phyloP scores from a whole-genome alignment of 1,284 basidiomycete genomes.

The Ustilago xerochloae region DNA sequence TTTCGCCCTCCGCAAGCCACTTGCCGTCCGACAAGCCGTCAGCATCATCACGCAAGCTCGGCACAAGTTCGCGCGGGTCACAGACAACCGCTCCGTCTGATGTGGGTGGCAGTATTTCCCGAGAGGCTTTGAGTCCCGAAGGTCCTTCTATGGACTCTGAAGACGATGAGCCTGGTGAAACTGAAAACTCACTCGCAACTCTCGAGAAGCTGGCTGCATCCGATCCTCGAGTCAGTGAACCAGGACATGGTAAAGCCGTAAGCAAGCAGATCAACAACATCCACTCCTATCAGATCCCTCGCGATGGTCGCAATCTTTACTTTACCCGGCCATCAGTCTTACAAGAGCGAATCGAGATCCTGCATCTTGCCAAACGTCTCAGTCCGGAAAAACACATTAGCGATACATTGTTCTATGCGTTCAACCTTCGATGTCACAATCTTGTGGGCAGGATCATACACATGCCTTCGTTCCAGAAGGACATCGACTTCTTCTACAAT shows the following conservation, averaged over 20 bases:
- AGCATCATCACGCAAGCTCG: constrained; percentile 14
- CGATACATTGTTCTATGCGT: constrained; percentile 28
- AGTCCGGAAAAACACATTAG: constrained; percentile 22
- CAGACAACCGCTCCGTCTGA: constrained; percentile 27
- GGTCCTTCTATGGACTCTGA: constrained; percentile 20
- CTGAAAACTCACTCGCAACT: constrained; percentile 27
- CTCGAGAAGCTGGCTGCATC: constrained; percentile 48
- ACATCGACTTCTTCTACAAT: constrained; percentile 41
- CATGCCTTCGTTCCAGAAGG: constrained; percentile 34
- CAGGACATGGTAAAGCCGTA: constrained; percentile 34
- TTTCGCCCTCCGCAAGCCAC: constrained; percentile 11
- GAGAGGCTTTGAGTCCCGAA: constrained; percentile 18
- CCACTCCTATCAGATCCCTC: constrained; percentile 1
- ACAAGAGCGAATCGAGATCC: constrained; percentile 42
- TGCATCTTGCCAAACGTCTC: constrained; percentile 23
- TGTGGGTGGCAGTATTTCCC: constrained; percentile 8
- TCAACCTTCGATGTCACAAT: constrained; percentile 39
- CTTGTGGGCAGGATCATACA: constrained; percentile 53
- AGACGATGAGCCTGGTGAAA: constrained; percentile 38
- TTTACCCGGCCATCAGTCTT: constrained; percentile 14
- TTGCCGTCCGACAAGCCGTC: constrained; percentile 16
- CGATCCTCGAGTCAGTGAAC: constrained; percentile 37
- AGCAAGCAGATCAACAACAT: constrained; percentile 40
- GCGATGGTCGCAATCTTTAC: constrained; percentile 18
- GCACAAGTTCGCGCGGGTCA: constrained; percentile 29